These are phyloP conservation scores for Serpula lacrymans DNA, from an alignment of 768 basidiomycete species.

Conservation along the genomic window DNA sequence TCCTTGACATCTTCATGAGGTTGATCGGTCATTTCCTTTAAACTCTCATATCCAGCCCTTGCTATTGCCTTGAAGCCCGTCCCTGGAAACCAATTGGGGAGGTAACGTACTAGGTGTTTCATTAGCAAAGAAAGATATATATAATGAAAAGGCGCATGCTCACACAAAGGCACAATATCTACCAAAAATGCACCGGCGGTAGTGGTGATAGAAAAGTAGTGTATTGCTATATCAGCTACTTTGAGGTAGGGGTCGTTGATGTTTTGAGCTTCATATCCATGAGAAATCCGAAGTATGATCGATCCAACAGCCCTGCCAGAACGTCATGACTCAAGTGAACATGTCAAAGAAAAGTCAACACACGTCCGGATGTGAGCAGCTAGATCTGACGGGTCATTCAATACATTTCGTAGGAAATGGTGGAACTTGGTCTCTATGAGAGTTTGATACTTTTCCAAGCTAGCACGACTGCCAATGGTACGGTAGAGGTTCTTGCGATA, in stretches of 20 bases:
- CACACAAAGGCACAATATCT: constrained; percentile 25
- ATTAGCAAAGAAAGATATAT: background rate
- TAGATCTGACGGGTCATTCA: constrained; percentile 23
- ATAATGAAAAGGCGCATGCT: no score
- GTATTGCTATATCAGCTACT: constrained; percentile 40
- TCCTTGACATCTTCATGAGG: constrained; percentile 3
- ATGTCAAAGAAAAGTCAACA: no score
- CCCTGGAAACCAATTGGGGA: background rate
- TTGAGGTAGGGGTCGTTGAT: constrained; percentile 39
- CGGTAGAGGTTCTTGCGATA: constrained; percentile 28
- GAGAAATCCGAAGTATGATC: constrained; percentile 42
- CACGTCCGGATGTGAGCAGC: constrained; percentile 31
- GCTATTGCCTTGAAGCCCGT: background rate
- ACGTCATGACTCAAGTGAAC: no score
- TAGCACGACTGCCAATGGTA: constrained; percentile 26
- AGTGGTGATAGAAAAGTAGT: constrained; percentile 39
- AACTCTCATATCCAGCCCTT: background rate
- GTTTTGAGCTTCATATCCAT: constrained; percentile 45
- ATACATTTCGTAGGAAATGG: constrained; percentile 28
- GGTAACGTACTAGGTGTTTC: background rate
- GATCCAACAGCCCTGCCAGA: constrained; percentile 36
- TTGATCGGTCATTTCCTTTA: background rate
- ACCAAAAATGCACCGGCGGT: constrained; percentile 28
- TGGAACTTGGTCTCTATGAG: constrained; percentile 33
- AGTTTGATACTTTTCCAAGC: constrained; percentile 20